Conservation (phyloP, 2,329 filamentous ascomycete genomes). For the Parastagonospora nodorum region DNA sequence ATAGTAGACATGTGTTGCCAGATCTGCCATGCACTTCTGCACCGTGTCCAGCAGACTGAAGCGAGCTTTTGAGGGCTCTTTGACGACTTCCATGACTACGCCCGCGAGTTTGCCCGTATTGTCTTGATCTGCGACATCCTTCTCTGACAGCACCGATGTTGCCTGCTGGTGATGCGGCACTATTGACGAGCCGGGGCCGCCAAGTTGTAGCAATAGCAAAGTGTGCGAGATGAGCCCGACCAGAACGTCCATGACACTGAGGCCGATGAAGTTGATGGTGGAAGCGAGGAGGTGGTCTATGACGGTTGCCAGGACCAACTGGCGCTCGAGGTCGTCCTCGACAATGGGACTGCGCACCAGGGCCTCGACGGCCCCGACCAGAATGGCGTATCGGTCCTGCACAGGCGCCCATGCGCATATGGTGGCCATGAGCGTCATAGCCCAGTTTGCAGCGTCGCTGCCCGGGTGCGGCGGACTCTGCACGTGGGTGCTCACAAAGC, state of each 20-base stretch:
- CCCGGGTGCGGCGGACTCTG: slow-evolving; percentile 28
- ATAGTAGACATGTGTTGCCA: slow-evolving; percentile 96
- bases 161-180: slow-evolving; percentile 47
- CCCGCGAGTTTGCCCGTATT: slow-evolving; percentile 25
- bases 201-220: slow-evolving; percentile 73
- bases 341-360: slow-evolving; percentile 70
- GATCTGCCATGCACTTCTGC: slow-evolving; percentile 82
- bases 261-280: slow-evolving; percentile 88
- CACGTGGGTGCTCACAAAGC: slow-evolving; percentile 64
- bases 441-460: slow-evolving; percentile 69
- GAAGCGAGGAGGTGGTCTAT: slow-evolving; percentile 84
- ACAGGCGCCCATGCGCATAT: slow-evolving; percentile 88
- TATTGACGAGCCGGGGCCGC: slow-evolving; percentile 48
- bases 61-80: slow-evolving; percentile 58
- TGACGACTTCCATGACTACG: slow-evolving; percentile 48
- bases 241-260: slow-evolving; percentile 95
- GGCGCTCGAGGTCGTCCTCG: slow-evolving; percentile 73
- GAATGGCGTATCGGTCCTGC: slow-evolving; percentile 89
- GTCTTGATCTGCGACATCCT: slow-evolving; percentile 19
- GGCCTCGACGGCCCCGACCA: slow-evolving; percentile 79
- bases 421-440: slow-evolving; percentile 78
- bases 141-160: slow-evolving; percentile 31
- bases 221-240: slow-evolving; percentile 84
- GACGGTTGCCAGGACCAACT: slow-evolving; percentile 76
- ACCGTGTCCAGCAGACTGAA: slow-evolving; percentile 71